phyloP scores from a whole-genome alignment of 2,329 filamentous ascomycete genomes.

The Nannizzia gypsea region DNA sequence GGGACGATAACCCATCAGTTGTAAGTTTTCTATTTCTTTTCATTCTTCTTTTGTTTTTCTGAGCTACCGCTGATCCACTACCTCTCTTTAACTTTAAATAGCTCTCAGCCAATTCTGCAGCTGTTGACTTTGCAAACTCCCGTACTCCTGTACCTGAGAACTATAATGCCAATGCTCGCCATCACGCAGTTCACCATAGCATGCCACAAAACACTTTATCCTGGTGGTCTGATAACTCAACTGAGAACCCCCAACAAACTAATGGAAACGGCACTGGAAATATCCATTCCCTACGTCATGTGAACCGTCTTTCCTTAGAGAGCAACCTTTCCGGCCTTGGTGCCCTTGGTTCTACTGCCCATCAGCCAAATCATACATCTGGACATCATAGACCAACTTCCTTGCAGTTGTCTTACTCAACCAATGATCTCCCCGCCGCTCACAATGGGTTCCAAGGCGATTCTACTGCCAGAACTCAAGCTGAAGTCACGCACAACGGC shows the following conservation, averaged over 20 bases:
- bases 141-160: conserved; percentile 55
- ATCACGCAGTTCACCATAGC: conserved; percentile 53
- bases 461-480: conserved; percentile 46
- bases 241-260: conserved; percentile 21
- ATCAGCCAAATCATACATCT: conserved; percentile 23
- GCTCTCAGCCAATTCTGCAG: conserved; percentile 69
- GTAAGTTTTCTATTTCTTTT: conserved; percentile 33
- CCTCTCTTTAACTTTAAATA: conserved; percentile 27
- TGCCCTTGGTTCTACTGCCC: conserved; percentile 9
- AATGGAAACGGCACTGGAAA: conserved; percentile 11
- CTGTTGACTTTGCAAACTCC: conserved; percentile 65
- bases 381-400: conserved; percentile 35
- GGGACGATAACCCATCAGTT: conserved; percentile 43
- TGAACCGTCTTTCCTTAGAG: conserved; percentile 36
- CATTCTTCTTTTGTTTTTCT: neutral
- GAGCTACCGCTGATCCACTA: neutral
- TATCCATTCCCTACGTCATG: conserved; percentile 22
- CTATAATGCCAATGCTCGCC: conserved; percentile 55
- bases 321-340: conserved; percentile 16
- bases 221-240: conserved; percentile 28
- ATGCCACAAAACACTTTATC: conserved; percentile 44
- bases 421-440: conserved; percentile 75
- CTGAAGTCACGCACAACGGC: conserved; percentile 42
- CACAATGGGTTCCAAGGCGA: conserved; percentile 48
- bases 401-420: conserved; percentile 76